These are phyloP conservation scores for Claviceps arundinis DNA, from an alignment of 2,329 filamentous ascomycete genomes.

Conservation along the genomic window DNA sequence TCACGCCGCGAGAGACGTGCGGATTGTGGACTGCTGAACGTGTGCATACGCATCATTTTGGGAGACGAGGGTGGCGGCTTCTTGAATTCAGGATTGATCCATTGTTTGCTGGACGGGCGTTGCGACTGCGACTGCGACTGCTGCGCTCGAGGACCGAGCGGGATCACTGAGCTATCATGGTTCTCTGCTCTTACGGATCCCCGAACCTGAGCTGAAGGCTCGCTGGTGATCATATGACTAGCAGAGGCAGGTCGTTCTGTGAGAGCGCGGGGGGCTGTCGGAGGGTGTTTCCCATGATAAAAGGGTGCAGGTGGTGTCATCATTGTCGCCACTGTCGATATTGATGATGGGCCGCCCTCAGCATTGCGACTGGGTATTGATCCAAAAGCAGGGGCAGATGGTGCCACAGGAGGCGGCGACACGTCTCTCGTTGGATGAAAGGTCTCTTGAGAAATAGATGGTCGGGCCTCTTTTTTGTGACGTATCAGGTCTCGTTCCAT, in stretches of 20 bases:
- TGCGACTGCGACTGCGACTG: constrained; percentile 31
- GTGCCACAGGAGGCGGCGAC: constrained; percentile 43
- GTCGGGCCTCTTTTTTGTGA: constrained; percentile 35
- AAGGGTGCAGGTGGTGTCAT: background rate
- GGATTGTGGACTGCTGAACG: constrained; percentile 26
- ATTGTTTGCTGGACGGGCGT: constrained; percentile 44
- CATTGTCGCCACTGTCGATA: background rate
- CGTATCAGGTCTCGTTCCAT: constrained; percentile 33
- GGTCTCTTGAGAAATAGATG: constrained; percentile 33
- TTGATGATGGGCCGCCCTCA: constrained; percentile 13
- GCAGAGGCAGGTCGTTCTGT: constrained; percentile 35
- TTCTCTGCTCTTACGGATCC: constrained; percentile 27
- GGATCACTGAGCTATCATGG: constrained; percentile 35
- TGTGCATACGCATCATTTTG: constrained; percentile 36
- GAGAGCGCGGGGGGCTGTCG: constrained; percentile 39
- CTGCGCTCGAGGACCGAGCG: constrained; percentile 40
- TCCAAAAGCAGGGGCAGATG: constrained; percentile 45
- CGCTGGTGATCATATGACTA: constrained; percentile 15
- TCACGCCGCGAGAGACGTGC: constrained; percentile 26
- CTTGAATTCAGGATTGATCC: constrained; percentile 42
- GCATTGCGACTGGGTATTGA: constrained; percentile 36
- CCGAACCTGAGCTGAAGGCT: constrained; percentile 19
- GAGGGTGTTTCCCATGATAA: constrained; percentile 27
- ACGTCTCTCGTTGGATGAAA: constrained; percentile 34
- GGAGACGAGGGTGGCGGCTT: constrained; percentile 37